Evolutionary conservation across 306 rosid genomes (phyloP), one percentile per base, ranked within the genome.

Genomic region (Astragalus membranaceus): DNA sequence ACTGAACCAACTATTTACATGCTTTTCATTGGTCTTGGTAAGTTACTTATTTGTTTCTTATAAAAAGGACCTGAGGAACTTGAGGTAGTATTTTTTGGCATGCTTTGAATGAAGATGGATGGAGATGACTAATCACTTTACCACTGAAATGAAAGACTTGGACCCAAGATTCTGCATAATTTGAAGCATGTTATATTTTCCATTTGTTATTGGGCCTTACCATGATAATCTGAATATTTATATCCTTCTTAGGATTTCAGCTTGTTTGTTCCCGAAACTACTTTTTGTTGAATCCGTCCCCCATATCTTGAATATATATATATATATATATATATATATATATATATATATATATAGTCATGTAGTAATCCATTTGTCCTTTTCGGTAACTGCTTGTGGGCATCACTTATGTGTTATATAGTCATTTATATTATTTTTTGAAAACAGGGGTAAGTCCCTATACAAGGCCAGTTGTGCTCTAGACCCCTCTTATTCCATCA

Each of bases 91-190:
- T 33, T 67, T 23, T 60, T n/a, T 55, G 12, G 57, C 66, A 42
- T 51, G 54, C 59, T 26, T 61, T 69, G 47, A 69, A 15, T 54
- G 73, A 8, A 61, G 63, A 42, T 55, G 9, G 59, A 43, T 69
- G 33, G 11, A n/a, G 55, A 69, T 76, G 32, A 32, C 43, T 51
- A 13, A 43, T 43, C 75, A 39, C 39, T 73, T 62, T 61, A 41
- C 54, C 54, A 14, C 33, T 52, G 2, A 52, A 51, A 48, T 58
- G 23, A 36, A 16, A 70, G 61, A 69, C 74, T 20, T 55, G 23
- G 23, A 26, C 26, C 59, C 11, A 47, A 44, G 60, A 23, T 57
- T 63, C 52, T 47, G 32, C 68, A 37, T 26, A 53, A 67, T 6
- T 6, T 26, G 15, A 37, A 67, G 70, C 29, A 48, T 56, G 35